Percentiles rank a stretch among this genome's conserved stretches.
Evolutionary conservation across 1,284 basidiomycete species (phyloP).

Genomic region (Irpex sp.): DNA sequence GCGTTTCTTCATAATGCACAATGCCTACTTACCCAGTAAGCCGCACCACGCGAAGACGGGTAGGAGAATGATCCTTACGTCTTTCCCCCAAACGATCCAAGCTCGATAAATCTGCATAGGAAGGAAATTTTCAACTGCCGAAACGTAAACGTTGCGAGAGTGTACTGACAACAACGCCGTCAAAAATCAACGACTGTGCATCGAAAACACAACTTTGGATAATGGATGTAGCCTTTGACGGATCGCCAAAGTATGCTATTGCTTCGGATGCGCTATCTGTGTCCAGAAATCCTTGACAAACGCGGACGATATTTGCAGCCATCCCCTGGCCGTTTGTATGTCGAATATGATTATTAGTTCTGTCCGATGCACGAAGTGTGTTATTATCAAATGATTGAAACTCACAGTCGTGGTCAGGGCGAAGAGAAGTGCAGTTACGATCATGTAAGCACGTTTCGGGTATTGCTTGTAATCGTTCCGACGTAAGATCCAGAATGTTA

Average conservation of each 20-base stretch:
- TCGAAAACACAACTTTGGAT: constrained; percentile 27
- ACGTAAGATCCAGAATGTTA: constrained; percentile 24
- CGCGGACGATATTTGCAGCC: constrained; percentile 18
- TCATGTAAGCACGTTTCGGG: constrained; percentile 17
- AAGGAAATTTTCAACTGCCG: background rate
- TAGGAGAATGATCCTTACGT: constrained; percentile 17
- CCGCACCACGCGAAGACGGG: constrained; percentile 24
- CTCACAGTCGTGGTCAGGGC: constrained; percentile 23
- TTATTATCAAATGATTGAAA: background rate
- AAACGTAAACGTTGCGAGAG: background rate
- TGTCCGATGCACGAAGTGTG: background rate
- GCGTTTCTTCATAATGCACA: background rate
- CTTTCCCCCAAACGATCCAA: constrained; percentile 24
- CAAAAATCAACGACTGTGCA: constrained; percentile 31
- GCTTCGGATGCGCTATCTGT: constrained; percentile 7
- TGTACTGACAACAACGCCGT: constrained; percentile 25
- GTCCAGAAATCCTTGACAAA: constrained; percentile 18
- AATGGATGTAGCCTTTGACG: constrained; percentile 26
- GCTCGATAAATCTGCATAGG: constrained; percentile 24
- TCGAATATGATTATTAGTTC: background rate
- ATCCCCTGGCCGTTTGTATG: constrained; percentile 18
- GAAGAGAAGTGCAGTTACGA: constrained; percentile 17
- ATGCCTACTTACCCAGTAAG: constrained; percentile 15
- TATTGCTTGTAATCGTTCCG: constrained; percentile 15
- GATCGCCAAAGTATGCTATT: constrained; percentile 22